Base-by-base conservation (phyloP, 192 early-diverging fungal genomes). In the Spizellomyces sp. region DNA sequence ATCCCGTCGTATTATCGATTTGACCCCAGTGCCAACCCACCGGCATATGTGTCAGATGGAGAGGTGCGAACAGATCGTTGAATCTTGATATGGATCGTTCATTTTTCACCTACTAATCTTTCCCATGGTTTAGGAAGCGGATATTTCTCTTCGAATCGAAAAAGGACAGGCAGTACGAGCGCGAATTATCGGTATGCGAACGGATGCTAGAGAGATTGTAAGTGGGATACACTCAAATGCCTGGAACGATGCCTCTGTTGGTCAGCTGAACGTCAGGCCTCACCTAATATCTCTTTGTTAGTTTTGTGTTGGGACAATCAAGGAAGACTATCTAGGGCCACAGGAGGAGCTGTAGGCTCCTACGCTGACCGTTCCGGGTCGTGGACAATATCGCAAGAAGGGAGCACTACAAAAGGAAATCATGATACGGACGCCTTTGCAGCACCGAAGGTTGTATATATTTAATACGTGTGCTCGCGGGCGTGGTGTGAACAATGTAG, bases 241-340 rank as follows among this genome's bases (percentile, higher is more conserved):
- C 62, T 66, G 3, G 42, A 57, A 17, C 14, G 50, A 19, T 15
- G 21, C 58, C 44, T 62, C 8, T 15, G 27, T 48, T 58, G 17
- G 5, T 19, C 14, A 73, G 14, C 62, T 36, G 0, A 4, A 70
- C 46, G 14, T 12, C 27, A 36, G 3, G 27, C 27, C 27, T 36
- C 27, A 2, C 3, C 27, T 36, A 36, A 36, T 3, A 8, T 43
- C n/a, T 41, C 48, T 21, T n/a, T 42, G 47, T 42, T 44, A 94
- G 93, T 93, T 92, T 82, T 93, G 94, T 22, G 95, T 95, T 66
- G 95, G 95, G 21, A 96, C 95, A 6, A 96, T 99, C 79, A 98
- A 96, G 79, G 95, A 99, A 74, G 95, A 99, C 87, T 99, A 92
- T 66, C 77, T 98, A 58, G 94, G 95, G 4, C 80, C 81, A 48